phyloP scores from a whole-genome alignment of 306 rosid genomes.

The Cucumis melo region DNA sequence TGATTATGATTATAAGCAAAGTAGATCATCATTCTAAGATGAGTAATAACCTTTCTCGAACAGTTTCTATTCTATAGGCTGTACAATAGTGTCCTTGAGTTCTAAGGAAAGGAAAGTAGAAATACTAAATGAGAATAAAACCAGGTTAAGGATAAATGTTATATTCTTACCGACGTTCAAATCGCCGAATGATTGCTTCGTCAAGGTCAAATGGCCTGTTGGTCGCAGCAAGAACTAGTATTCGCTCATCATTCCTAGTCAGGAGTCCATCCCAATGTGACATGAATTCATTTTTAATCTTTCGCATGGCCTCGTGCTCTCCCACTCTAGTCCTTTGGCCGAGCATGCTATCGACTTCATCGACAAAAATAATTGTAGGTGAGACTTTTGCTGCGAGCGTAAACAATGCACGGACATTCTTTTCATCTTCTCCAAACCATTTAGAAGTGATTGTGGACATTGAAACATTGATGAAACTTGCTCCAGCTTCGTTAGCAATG shows the following conservation, averaged over 20 bases:
- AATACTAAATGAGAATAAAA: neutral
- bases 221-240: conserved; percentile 64
- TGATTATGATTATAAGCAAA: neutral
- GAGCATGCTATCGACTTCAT: conserved; percentile 68
- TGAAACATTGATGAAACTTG: conserved; percentile 63
- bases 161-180: conserved; percentile 38
- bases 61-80: too few species aligned
- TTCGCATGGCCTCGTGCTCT: conserved; percentile 48
- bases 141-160: neutral
- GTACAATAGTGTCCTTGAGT: too few species aligned
- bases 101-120: neutral
- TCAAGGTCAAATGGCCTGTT: conserved; percentile 67
- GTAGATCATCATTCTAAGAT: neutral
- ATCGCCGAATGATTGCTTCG: conserved; percentile 63
- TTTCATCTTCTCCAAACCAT: conserved; percentile 55
- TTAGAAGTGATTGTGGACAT: conserved; percentile 50
- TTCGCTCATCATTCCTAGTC: conserved; percentile 26
- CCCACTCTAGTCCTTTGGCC: conserved; percentile 54
- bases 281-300: conserved; percentile 64
- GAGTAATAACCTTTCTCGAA: too few species aligned
- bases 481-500: conserved; percentile 68
- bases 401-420: conserved; percentile 52
- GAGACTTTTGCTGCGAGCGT: conserved; percentile 58
- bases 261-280: conserved; percentile 62
- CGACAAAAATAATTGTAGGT: conserved; percentile 55